phyloP scores from a whole-genome alignment of 306 rosid genomes.

The Gillenia trifoliata region DNA sequence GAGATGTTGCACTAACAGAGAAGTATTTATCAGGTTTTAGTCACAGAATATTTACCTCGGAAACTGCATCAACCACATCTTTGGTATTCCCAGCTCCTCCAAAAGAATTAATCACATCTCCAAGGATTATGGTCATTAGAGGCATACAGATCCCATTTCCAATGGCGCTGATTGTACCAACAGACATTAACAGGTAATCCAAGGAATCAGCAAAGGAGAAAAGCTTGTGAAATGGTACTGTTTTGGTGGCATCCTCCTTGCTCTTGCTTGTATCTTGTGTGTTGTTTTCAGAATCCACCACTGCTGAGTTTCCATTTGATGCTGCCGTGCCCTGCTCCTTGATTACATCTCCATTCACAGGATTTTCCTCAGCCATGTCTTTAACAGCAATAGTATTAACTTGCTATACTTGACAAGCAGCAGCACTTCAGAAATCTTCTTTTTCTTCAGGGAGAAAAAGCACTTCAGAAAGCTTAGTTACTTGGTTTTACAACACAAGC shows the following conservation, averaged over 20 bases:
- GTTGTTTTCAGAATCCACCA: conserved; percentile 16
- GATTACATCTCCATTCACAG: conserved; percentile 21
- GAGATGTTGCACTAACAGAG: not conserved
- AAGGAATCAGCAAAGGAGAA: conserved; percentile 72
- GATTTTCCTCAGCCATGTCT: conserved; percentile 37
- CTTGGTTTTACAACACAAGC: too few relatives aligned
- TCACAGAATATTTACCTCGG: conserved; percentile 28
- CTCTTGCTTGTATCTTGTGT: conserved; percentile 26
- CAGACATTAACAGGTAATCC: conserved; percentile 55
- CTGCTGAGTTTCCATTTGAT: conserved; percentile 21
- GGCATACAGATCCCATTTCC: conserved; percentile 63
- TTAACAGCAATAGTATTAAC: not conserved
- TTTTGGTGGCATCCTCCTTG: conserved; percentile 27
- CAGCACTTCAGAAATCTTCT: not conserved
- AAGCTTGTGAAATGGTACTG: conserved; percentile 69
- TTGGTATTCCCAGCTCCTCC: conserved; percentile 32
- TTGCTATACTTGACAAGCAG: not conserved
- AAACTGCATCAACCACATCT: conserved; percentile 49
- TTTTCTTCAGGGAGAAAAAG: too few relatives aligned
- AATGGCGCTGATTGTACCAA: conserved; percentile 57
- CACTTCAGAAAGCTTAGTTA: too few relatives aligned
- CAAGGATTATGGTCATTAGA: conserved; percentile 59
- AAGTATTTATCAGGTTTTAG: not conserved
- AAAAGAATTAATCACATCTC: conserved; percentile 53
- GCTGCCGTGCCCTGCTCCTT: conserved; percentile 29